A percentile compares a stretch with the other conserved stretches of the same genome.
Conservation (phyloP, 345 rosid species). For the Balakata baccata region DNA sequence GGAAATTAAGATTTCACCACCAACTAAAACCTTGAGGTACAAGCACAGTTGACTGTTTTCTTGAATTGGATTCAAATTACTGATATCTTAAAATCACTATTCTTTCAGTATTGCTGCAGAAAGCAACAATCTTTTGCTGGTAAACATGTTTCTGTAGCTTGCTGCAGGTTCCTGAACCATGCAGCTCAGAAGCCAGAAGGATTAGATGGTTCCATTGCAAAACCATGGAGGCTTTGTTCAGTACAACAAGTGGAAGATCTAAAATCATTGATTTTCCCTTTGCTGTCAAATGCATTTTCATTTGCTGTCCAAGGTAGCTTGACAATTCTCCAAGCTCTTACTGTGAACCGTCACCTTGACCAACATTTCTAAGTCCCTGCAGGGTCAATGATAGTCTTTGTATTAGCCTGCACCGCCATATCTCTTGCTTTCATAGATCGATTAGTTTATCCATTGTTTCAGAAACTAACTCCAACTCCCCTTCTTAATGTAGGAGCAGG, state of each 20-base stretch:
- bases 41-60: not conserved
- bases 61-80: not conserved
- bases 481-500: slow-evolving; percentile 46
- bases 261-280: slow-evolving; percentile 27
- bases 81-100: too few relatives aligned
- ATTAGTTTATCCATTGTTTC: slow-evolving; percentile 33
- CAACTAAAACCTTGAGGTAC: slow-evolving; percentile 41
- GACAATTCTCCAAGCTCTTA: slow-evolving; percentile 49
- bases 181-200: slow-evolving; percentile 43
- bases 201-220: slow-evolving; percentile 29
- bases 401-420: slow-evolving; percentile 24
- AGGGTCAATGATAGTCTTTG: slow-evolving; percentile 37
- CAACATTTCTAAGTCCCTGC: slow-evolving; percentile 48
- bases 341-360: slow-evolving; percentile 40
- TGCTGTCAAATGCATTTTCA: slow-evolving; percentile 32
- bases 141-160: too few relatives aligned
- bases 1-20: not conserved
- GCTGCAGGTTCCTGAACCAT: slow-evolving; percentile 37
- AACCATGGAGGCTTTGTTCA: slow-evolving; percentile 46
- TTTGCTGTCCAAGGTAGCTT: slow-evolving; percentile 33
- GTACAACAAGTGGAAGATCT: slow-evolving; percentile 48
- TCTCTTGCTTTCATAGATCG: slow-evolving; percentile 31
- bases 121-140: too few relatives aligned
- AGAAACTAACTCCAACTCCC: slow-evolving; percentile 30
- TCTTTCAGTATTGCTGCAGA: too few relatives aligned